Evolutionary conservation across 1,284 basidiomycete genomes (phyloP).

Genomic region (Polyporus tsugae): DNA sequence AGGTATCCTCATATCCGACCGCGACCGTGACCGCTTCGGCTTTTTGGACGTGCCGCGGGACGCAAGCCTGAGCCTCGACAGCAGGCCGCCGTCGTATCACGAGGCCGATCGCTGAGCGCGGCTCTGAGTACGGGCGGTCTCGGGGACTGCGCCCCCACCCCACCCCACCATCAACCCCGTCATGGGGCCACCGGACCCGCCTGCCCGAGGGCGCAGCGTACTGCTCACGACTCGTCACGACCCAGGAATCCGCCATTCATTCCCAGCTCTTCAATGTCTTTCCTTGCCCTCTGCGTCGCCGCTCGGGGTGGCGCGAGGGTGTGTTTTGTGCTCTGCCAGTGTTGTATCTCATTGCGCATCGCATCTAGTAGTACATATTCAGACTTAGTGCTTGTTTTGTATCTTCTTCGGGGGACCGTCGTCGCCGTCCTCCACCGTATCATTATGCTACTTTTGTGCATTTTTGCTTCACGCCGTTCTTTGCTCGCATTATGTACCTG

Average conservation of each 20-base stretch:
- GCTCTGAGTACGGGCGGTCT: not conserved
- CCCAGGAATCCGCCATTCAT: not conserved
- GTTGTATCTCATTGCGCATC: constrained; percentile 13
- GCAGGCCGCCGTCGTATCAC: constrained; percentile 25
- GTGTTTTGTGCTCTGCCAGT: constrained; percentile 1
- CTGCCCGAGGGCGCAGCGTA: not conserved
- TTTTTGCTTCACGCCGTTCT: not conserved
- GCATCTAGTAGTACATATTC: not conserved
- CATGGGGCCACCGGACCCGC: not conserved
- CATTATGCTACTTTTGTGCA: not conserved
- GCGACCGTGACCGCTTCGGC: constrained; percentile 24
- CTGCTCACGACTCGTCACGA: constrained; percentile 6
- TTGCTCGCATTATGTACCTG: constrained; percentile 5
- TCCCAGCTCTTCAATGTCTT: not conserved
- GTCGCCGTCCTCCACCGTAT: not conserved
- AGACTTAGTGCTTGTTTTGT: not conserved
- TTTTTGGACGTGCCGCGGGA: constrained; percentile 30
- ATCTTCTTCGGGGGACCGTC: not conserved
- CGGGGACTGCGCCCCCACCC: not conserved
- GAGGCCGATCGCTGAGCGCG: constrained; percentile 10
- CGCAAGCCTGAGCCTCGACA: constrained; percentile 17
- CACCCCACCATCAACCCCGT: not conserved
- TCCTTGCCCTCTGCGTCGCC: not conserved
- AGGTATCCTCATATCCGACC: constrained; percentile 17
- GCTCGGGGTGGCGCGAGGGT: not conserved